Base-by-base conservation (phyloP, 768 basidiomycete species). In the Boletus eberwhitei region DNA sequence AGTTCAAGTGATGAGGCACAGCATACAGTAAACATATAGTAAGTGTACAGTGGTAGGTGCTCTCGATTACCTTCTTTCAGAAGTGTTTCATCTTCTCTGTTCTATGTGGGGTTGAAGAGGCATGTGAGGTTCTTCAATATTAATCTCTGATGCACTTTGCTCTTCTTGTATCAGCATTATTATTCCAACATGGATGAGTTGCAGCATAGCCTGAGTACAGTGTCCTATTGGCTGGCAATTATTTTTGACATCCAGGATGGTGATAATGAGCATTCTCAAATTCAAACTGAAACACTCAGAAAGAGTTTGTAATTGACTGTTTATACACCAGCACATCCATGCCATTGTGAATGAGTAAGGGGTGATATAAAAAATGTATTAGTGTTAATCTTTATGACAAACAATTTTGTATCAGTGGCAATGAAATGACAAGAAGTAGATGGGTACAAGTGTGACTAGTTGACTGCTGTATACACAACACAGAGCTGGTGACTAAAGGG, bases 401-500 rank as follows among this genome's bases (percentile, higher is more conserved):
- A 51, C 62, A 58, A 22, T 54, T 29, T 47, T 43, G 44, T 53
- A n/a, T n/a, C n/a, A n/a, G 39, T 53, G 34, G 36, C 8, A 52
- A 47, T 61, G 59, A 43, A 48, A 45, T 53, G 21, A 57, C 53
- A 36, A 44, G 42, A 37, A 58, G 53, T 36, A 56, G 56, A 59
- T 59, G 52, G 45, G 51, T 61, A 63, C 59, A 66, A 49, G 54
- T 51, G 59, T n/a, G n/a, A n/a, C n/a, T n/a, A n/a, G n/a, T n/a
- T 58, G 52, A 52, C 55, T 58, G 55, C 40, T 63, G 57, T 54
- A 57, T 55, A 65, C 45, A 50, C 54, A 22, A 59, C 47, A 51
- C 47, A 52, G 32, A 63, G 43, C 46, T 40, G 24, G 49, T 5
- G 41, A 52, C 37, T 31, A 43, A 37, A 48, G 2, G 43, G 12